Conservation (phyloP, 2,329 filamentous ascomycete genomes). For the Epichloe hybrida region DNA sequence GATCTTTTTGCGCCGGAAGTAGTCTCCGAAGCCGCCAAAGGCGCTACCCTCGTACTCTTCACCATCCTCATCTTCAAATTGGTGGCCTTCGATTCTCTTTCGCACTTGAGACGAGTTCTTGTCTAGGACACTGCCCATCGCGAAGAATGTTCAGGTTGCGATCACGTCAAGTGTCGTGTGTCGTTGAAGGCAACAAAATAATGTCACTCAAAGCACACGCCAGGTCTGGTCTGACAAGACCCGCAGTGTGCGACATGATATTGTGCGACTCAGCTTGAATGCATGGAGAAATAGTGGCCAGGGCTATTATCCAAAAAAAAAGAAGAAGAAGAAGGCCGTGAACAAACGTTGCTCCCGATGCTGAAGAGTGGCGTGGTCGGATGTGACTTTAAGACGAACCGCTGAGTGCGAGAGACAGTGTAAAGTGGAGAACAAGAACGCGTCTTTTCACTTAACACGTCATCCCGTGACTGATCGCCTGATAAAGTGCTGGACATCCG, state of each 20-base stretch:
- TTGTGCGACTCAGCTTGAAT: neutral
- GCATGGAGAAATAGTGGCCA: neutral
- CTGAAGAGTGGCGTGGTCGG: neutral
- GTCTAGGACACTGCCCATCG: conserved; percentile 47
- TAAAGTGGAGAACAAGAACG: too few relatives aligned
- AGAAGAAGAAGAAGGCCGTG: neutral
- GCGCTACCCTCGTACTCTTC: conserved; percentile 82
- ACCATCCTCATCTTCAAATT: conserved; percentile 67
- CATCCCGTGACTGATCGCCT: too few relatives aligned
- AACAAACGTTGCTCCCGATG: neutral
- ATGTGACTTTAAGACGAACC: neutral
- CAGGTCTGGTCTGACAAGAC: neutral
- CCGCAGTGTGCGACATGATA: neutral
- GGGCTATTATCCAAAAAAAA: neutral
- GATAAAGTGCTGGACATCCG: too few relatives aligned
- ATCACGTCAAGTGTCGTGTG: neutral
- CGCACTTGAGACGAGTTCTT: conserved; percentile 49
- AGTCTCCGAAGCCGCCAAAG: conserved; percentile 84
- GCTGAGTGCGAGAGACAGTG: too few relatives aligned
- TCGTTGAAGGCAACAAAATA: too few relatives aligned
- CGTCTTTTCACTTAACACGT: too few relatives aligned
- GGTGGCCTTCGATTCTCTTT: conserved; percentile 50
- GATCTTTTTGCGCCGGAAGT: conserved; percentile 90
- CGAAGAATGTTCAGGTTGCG: neutral
- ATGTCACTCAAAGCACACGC: too few relatives aligned